Evolutionary conservation across 352 stramenopile genomes (phyloP).

Genomic region (Phytophthora foliorum): DNA sequence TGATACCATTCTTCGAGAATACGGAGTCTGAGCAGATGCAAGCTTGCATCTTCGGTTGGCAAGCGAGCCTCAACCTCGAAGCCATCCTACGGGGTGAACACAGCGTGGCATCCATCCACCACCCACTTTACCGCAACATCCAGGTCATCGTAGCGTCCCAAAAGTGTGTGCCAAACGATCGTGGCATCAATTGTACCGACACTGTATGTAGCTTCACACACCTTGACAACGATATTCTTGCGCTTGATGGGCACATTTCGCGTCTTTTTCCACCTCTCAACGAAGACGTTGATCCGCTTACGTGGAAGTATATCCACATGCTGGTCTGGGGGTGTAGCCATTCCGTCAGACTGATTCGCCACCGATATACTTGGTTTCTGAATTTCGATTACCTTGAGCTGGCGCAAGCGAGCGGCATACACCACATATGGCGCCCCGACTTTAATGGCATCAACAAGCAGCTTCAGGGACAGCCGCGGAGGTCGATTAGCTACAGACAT

Average conservation of each 20-base stretch:
- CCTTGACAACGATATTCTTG: not conserved
- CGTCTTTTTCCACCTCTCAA: slow-evolving; percentile 2
- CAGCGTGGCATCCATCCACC: not conserved
- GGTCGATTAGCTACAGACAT: too few species aligned
- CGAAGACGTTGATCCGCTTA: not conserved
- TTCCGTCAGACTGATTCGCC: too few species aligned
- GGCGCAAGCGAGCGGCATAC: too few species aligned
- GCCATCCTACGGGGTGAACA: not conserved
- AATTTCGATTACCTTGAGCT: too few species aligned
- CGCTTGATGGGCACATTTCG: not conserved
- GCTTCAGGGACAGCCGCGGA: too few species aligned
- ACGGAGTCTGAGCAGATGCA: not conserved
- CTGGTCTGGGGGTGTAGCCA: not conserved
- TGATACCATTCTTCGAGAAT: slow-evolving; percentile 3
- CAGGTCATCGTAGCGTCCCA: not conserved
- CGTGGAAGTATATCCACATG: not conserved
- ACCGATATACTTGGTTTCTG: too few species aligned
- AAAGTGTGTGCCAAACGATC: not conserved
- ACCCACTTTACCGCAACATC: slow-evolving; percentile 1
- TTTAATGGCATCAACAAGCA: too few species aligned
- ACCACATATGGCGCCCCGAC: too few species aligned
- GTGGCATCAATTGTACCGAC: slow-evolving; percentile 3
- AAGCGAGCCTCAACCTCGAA: not conserved
- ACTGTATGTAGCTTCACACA: not conserved
- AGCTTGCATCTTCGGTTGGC: not conserved